A percentile compares a stretch with the other conserved stretches of the same genome.
Conservation (phyloP, 2,329 filamentous ascomycete genomes). For the Epichloe sp. region DNA sequence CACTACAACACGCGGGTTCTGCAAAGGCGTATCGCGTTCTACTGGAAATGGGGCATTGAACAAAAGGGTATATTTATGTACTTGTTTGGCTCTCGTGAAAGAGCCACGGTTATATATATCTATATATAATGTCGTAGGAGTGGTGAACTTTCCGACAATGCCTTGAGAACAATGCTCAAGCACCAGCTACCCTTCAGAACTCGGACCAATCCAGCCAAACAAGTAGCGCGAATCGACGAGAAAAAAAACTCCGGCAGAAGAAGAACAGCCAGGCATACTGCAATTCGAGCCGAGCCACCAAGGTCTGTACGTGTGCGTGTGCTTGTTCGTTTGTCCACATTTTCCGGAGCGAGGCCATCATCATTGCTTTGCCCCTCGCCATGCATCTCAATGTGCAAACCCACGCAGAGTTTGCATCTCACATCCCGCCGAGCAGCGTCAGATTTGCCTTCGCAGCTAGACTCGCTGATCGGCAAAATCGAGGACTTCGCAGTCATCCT, state of each 20-base stretch:
- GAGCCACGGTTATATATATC: not conserved
- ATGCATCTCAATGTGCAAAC: too few species aligned
- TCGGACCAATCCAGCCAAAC: slow-evolving; percentile 5
- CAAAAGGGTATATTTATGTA: slow-evolving; percentile 12
- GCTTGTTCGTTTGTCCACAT: not conserved
- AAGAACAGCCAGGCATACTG: not conserved
- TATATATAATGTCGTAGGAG: not conserved
- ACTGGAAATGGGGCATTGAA: too few species aligned
- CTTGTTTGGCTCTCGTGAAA: slow-evolving; percentile 14
- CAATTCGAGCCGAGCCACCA: not conserved
- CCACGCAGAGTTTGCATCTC: too few species aligned
- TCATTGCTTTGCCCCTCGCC: not conserved
- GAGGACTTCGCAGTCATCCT: slow-evolving; percentile 83
- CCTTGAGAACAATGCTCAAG: slow-evolving; percentile 3
- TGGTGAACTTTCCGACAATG: slow-evolving; percentile 1
- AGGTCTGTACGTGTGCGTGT: too few species aligned
- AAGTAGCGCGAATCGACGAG: slow-evolving; percentile 4
- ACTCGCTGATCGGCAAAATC: slow-evolving; percentile 69
- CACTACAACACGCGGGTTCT: too few species aligned
- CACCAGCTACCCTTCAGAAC: not conserved
- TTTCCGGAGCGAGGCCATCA: not conserved
- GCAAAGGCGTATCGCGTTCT: too few species aligned
- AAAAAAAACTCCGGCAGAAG: slow-evolving; percentile 3
- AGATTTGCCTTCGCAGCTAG: slow-evolving; percentile 18
- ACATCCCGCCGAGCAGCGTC: too few species aligned